Conservation (phyloP, 352 stramenopile species). For the Phytophthora pisi region DNA sequence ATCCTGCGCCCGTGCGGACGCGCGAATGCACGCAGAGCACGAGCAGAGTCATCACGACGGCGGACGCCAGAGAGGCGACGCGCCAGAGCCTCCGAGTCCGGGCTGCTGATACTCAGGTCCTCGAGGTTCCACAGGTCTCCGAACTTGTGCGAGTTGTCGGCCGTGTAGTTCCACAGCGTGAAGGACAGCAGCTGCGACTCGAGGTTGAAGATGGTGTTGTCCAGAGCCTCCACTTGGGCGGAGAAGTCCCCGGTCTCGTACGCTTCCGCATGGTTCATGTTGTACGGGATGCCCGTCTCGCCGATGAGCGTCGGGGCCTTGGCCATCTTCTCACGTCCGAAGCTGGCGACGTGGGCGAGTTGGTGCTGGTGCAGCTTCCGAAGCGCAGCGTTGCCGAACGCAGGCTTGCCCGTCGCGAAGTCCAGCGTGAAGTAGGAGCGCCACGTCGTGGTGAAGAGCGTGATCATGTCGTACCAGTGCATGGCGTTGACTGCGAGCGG, state of each 20-base stretch:
- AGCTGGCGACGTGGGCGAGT: conserved; percentile 54
- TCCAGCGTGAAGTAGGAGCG: conserved; percentile 76
- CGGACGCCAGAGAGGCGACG: conserved; percentile 32
- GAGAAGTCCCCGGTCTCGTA: conserved; percentile 55
- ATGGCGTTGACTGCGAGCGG: conserved; percentile 73
- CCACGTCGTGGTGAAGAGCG: conserved; percentile 78
- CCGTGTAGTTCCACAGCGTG: conserved; percentile 89
- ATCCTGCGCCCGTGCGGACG: conserved; percentile 68
- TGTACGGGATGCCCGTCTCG: conserved; percentile 66
- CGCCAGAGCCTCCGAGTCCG: conserved; percentile 31
- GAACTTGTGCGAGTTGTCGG: conserved; percentile 71
- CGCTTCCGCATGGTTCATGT: conserved; percentile 48
- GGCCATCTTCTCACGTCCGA: conserved; percentile 46
- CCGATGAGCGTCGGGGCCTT: conserved; percentile 60
- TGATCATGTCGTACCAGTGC: conserved; percentile 91
- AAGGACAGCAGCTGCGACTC: conserved; percentile 76
- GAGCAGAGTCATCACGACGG: conserved; percentile 44
- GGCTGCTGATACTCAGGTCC: conserved; percentile 81
- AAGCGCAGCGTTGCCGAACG: conserved; percentile 62
- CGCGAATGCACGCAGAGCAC: conserved; percentile 58
- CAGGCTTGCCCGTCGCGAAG: conserved; percentile 52
- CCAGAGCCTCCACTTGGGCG: conserved; percentile 52
- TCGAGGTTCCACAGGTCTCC: conserved; percentile 86
- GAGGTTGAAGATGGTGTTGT: conserved; percentile 64
- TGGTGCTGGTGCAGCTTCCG: conserved; percentile 58